Percentiles rank a stretch among this genome's conserved stretches.
Evolutionary conservation across 495 filamentous ascomycete species (phyloP).

Genomic region (Eremomyces bilateralis): DNA sequence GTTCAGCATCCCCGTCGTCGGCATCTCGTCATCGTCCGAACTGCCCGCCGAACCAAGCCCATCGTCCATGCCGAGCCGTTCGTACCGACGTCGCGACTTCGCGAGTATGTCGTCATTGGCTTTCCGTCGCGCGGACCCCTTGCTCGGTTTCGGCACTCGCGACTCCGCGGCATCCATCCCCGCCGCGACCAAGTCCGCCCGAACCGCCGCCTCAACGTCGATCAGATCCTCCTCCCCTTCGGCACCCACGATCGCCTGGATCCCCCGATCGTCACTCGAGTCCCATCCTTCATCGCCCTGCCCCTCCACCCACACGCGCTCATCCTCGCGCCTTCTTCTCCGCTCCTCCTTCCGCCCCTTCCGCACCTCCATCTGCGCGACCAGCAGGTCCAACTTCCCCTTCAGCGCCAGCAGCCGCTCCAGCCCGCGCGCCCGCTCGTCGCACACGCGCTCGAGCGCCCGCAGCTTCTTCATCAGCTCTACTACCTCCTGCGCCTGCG

Average conservation of each 20-base stretch:
- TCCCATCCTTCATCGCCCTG: not conserved
- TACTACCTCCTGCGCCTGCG: constrained; percentile 51
- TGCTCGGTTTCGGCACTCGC: not conserved
- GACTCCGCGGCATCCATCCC: no score
- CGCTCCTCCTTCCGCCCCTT: constrained; percentile 16
- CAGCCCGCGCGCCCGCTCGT: constrained; percentile 65
- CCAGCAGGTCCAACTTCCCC: constrained; percentile 78
- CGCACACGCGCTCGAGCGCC: constrained; percentile 61
- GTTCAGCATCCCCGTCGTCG: constrained; percentile 12
- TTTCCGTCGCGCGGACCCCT: no score
- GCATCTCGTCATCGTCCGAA: constrained; percentile 10
- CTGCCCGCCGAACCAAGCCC: no score
- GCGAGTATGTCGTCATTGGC: no score
- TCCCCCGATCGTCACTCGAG: not conserved
- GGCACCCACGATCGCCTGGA: not conserved
- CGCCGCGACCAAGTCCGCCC: no score
- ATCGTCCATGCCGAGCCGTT: no score
- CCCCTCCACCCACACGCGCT: not conserved
- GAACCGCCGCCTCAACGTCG: constrained; percentile 19
- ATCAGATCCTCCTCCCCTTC: constrained; percentile 1
- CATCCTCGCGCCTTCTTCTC: not conserved
- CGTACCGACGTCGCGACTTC: no score
- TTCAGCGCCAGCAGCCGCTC: constrained; percentile 68
- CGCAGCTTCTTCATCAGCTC: constrained; percentile 54
- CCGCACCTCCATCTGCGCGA: constrained; percentile 65